A percentile compares a stretch with the other conserved stretches of the same genome.
phyloP scores from a whole-genome alignment of 306 rosid genomes.

The Cicer arietinum region DNA sequence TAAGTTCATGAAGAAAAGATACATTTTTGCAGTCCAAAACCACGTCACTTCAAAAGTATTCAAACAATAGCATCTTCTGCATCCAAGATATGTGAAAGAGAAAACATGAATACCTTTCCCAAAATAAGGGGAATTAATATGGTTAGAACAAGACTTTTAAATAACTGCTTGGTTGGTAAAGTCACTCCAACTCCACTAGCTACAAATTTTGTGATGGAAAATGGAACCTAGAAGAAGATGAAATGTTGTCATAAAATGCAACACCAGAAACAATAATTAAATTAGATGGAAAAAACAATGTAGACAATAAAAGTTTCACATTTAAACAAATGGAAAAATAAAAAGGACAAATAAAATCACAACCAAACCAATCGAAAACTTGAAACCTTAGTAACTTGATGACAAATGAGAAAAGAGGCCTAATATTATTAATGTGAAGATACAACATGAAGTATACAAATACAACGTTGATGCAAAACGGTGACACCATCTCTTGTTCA shows the following conservation, averaged over 20 bases:
- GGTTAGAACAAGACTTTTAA: constrained; percentile 74
- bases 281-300: constrained; percentile 37
- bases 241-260: constrained; percentile 43
- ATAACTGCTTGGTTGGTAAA: constrained; percentile 81
- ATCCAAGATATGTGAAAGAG: constrained; percentile 29
- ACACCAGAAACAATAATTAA: constrained; percentile 12
- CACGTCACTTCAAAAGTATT: constrained; percentile 28
- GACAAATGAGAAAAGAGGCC: constrained; percentile 15
- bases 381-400: constrained; percentile 5
- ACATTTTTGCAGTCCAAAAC: constrained; percentile 9
- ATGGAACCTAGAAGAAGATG: constrained; percentile 66
- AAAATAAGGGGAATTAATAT: constrained; percentile 78
- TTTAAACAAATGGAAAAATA: not conserved
- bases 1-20: constrained; percentile 13
- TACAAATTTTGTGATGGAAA: constrained; percentile 79
- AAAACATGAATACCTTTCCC: constrained; percentile 74
- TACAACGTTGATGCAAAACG: constrained; percentile 7
- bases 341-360: constrained; percentile 7
- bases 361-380: constrained; percentile 15
- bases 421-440: constrained; percentile 29
- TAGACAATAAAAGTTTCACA: not conserved
- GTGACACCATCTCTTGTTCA: constrained; percentile 8
- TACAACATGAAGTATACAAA: constrained; percentile 1
- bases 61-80: constrained; percentile 17
- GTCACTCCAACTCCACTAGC: constrained; percentile 87